Evolutionary conservation across 768 basidiomycete genomes (phyloP).

Genomic region (Kwoniella sp.): DNA sequence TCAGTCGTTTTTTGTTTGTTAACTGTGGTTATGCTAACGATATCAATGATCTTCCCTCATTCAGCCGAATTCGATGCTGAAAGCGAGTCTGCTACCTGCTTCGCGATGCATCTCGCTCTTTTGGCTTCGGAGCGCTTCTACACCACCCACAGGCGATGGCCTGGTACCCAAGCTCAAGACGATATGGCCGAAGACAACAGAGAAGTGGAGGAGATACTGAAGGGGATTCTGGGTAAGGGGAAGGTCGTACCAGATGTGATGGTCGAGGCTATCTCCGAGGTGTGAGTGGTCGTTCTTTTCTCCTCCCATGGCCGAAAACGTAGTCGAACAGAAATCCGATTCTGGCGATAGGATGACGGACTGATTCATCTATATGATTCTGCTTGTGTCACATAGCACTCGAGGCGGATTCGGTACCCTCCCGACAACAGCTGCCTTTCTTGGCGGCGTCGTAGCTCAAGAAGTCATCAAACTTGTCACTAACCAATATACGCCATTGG

Average conservation of each 20-base stretch:
- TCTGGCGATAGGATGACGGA: too few relatives aligned
- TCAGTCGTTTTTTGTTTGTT: too few relatives aligned
- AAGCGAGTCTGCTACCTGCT: constrained; percentile 21
- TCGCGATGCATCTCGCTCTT: constrained; percentile 54
- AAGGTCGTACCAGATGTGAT: constrained; percentile 22
- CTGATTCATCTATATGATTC: too few relatives aligned
- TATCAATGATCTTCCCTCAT: not conserved
- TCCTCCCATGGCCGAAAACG: too few relatives aligned
- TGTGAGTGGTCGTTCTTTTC: constrained; percentile 62
- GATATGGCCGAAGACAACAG: constrained; percentile 31
- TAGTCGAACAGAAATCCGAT: too few relatives aligned
- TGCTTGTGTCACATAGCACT: constrained; percentile 28
- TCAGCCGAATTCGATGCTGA: constrained; percentile 2
- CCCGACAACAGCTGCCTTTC: constrained; percentile 88
- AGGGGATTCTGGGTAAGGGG: constrained; percentile 9
- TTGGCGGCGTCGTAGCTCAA: constrained; percentile 92
- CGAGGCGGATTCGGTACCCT: constrained; percentile 58
- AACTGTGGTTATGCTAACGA: too few relatives aligned
- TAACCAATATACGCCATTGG: constrained; percentile 87
- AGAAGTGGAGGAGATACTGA: constrained; percentile 27
- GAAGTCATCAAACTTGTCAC: constrained; percentile 98
- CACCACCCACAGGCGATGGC: constrained; percentile 46
- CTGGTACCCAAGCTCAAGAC: constrained; percentile 36
- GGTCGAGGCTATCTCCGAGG: constrained; percentile 65
- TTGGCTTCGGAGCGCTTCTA: constrained; percentile 52